Evolutionary conservation across 2,329 filamentous ascomycete genomes (phyloP).

Genomic region (Fusarium sp.): DNA sequence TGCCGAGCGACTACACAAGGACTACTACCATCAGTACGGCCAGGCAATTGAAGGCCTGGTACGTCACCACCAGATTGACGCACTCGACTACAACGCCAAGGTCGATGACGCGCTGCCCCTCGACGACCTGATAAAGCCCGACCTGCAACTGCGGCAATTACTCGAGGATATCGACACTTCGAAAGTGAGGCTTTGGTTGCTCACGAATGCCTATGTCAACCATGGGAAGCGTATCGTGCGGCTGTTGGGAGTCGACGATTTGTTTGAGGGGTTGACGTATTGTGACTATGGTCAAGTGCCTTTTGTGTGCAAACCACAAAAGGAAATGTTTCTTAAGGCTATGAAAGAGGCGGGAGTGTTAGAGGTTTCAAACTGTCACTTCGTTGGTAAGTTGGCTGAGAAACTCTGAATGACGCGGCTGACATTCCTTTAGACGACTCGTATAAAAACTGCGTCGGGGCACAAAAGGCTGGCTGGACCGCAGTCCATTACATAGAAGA

Average conservation of each 20-base stretch:
- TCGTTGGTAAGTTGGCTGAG: constrained; percentile 75
- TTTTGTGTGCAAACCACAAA: constrained; percentile 87
- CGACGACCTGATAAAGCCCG: constrained; percentile 82
- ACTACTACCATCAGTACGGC: constrained; percentile 97
- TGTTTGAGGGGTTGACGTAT: constrained; percentile 94
- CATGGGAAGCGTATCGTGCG: constrained; percentile 85
- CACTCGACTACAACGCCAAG: constrained; percentile 91
- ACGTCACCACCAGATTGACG: constrained; percentile 92
- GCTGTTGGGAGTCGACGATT: constrained; percentile 82
- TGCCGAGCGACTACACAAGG: constrained; percentile 83
- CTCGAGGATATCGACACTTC: constrained; percentile 83
- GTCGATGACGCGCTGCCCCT: constrained; percentile 97
- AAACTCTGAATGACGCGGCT: background rate
- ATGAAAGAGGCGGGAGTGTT: constrained; percentile 82
- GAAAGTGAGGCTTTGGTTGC: constrained; percentile 90
- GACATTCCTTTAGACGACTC: constrained; percentile 76
- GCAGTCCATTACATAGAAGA: constrained; percentile 87
- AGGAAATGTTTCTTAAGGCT: constrained; percentile 85
- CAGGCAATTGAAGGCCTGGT: constrained; percentile 95
- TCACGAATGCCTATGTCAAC: constrained; percentile 94
- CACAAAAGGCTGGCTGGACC: constrained; percentile 86
- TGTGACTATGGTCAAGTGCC: constrained; percentile 84
- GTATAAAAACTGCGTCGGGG: constrained; percentile 79
- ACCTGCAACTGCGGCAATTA: constrained; percentile 76
- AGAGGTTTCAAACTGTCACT: constrained; percentile 80